A percentile compares a stretch with the other conserved stretches of the same genome.
phyloP scores from a whole-genome alignment of 2,329 filamentous ascomycete species.

The Neonectria hederae region DNA sequence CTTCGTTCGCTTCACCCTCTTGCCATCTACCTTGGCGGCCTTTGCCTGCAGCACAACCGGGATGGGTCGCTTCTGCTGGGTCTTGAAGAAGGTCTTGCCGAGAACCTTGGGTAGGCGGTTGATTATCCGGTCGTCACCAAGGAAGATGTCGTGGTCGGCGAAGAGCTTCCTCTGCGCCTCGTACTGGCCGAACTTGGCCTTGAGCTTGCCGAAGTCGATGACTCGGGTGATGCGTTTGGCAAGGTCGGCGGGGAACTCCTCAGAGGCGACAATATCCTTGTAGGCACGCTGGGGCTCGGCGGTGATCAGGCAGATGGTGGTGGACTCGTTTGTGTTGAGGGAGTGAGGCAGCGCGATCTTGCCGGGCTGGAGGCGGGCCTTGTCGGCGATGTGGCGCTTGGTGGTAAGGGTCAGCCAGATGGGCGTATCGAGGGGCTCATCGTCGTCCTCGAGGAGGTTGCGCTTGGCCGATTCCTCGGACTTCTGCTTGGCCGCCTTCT shows the following conservation, averaged over 20 bases:
- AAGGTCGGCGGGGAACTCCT: constrained; percentile 74
- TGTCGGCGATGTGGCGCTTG: constrained; percentile 74
- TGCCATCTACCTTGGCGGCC: constrained; percentile 68
- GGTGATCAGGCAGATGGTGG: constrained; percentile 86
- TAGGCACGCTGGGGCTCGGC: constrained; percentile 83
- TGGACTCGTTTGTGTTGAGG: constrained; percentile 70
- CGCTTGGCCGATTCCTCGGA: constrained; percentile 60
- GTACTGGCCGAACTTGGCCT: constrained; percentile 85
- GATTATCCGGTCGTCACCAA: constrained; percentile 89
- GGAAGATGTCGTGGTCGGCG: constrained; percentile 89
- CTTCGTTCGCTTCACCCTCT: constrained; percentile 65
- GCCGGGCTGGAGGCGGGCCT: constrained; percentile 81
- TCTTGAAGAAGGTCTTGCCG: constrained; percentile 93
- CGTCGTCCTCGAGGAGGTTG: constrained; percentile 62
- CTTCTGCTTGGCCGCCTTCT: constrained; percentile 62
- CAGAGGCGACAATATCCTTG: constrained; percentile 85
- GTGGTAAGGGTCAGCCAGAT: constrained; percentile 72
- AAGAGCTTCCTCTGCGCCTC: constrained; percentile 86
- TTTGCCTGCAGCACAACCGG: constrained; percentile 77
- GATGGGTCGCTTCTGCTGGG: constrained; percentile 83
- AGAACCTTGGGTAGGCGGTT: constrained; percentile 78
- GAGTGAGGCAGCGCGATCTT: constrained; percentile 84
- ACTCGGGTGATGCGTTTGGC: constrained; percentile 76
- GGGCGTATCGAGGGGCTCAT: constrained; percentile 58
- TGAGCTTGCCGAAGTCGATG: constrained; percentile 83